phyloP scores from a whole-genome alignment of 2,329 filamentous ascomycete species.

The Zasmidium cellare region DNA sequence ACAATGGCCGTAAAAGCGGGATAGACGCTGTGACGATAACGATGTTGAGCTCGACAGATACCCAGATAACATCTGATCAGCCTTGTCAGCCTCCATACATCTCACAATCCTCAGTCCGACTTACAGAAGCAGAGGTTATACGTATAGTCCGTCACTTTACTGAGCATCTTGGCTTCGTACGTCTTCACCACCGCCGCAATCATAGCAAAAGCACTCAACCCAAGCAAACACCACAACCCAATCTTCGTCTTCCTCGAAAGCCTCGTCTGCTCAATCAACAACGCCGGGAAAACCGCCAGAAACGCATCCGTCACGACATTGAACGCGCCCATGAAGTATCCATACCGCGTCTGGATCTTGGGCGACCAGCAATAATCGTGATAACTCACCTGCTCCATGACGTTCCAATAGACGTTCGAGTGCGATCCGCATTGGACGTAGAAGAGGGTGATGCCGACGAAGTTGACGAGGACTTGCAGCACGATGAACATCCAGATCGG shows the following conservation, averaged over 20 bases:
- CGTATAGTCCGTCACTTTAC: slow-evolving; percentile 30
- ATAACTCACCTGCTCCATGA: slow-evolving; percentile 19
- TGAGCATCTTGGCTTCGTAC: slow-evolving; percentile 28
- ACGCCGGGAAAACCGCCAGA: slow-evolving; percentile 30
- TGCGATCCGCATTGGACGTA: slow-evolving; percentile 29
- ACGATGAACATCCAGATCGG: slow-evolving; percentile 29
- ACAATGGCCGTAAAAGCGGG: slow-evolving; percentile 30
- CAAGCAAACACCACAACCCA: slow-evolving; percentile 26
- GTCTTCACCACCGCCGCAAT: slow-evolving; percentile 33
- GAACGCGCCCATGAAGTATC: slow-evolving; percentile 26
- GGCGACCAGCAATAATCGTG: slow-evolving; percentile 23
- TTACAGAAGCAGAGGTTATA: slow-evolving; percentile 27
- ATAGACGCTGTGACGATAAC: slow-evolving; percentile 34
- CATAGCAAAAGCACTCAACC: slow-evolving; percentile 32
- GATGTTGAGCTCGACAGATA: slow-evolving; percentile 36
- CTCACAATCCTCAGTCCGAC: background rate
- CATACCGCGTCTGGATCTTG: slow-evolving; percentile 21
- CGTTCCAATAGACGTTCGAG: slow-evolving; percentile 23
- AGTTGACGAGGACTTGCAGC: slow-evolving; percentile 28
- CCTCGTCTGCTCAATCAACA: slow-evolving; percentile 31
- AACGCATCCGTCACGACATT: slow-evolving; percentile 33
- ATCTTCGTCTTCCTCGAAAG: slow-evolving; percentile 28
- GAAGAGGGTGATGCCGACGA: slow-evolving; percentile 24
- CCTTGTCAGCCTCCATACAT: background rate
- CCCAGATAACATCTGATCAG: slow-evolving; percentile 23